Conservation (phyloP, 2,329 filamentous ascomycete genomes). For the Hypoxylon sp. region DNA sequence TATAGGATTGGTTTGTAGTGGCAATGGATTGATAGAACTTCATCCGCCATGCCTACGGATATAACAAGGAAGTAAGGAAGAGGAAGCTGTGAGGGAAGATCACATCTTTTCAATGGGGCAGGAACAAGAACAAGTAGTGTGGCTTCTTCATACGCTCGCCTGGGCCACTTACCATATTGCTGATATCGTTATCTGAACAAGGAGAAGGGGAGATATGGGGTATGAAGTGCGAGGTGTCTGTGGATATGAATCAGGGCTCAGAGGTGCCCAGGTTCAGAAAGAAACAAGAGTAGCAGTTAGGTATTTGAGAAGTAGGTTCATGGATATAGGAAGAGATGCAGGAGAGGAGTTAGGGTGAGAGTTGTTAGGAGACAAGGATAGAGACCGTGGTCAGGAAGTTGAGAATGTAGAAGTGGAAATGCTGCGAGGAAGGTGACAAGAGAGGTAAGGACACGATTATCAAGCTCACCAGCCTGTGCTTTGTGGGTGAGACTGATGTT, state of each 20-base stretch:
- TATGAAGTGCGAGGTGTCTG: not conserved
- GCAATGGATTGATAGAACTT: not conserved
- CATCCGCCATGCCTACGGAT: not conserved
- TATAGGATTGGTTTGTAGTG: not conserved
- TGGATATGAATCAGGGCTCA: not conserved
- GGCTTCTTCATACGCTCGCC: not conserved
- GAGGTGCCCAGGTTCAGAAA: not conserved
- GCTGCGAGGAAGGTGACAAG: not conserved
- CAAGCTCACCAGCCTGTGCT: not conserved
- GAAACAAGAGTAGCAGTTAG: not conserved
- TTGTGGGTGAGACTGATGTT: not conserved
- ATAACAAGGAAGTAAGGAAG: not conserved
- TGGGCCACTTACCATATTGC: constrained; percentile 17
- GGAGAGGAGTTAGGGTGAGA: not conserved
- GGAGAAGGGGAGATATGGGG: not conserved
- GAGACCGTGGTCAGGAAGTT: not conserved
- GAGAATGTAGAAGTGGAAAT: not conserved
- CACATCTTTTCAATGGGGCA: constrained; percentile 2
- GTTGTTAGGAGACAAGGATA: not conserved
- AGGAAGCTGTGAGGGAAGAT: not conserved
- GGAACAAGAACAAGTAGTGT: not conserved
- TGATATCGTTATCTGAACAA: not conserved
- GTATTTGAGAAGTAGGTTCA: not conserved
- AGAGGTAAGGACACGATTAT: not conserved
- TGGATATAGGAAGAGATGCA: not conserved